Evolutionary conservation across 2,329 filamentous ascomycete genomes (phyloP), one percentile per base, ranked within the genome.

Genomic region (Aspergillus pseudoviridinutans): DNA sequence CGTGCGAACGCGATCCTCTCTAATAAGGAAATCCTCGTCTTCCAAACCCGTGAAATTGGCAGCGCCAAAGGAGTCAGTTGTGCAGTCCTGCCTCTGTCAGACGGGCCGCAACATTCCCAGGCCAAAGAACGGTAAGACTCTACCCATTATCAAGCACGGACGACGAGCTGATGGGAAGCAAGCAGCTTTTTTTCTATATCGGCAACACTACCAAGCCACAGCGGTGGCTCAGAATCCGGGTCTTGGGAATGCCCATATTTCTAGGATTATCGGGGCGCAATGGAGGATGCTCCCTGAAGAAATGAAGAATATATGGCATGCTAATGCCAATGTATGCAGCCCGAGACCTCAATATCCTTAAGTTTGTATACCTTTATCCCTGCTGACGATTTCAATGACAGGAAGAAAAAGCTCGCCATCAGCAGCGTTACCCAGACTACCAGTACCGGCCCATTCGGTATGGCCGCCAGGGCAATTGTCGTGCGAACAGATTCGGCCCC

Each of bases 111-210:
- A 89, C 72, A 88, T 89, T 60, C 87, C 87, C 57, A 79, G 87
- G 66, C 87, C 87, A 64, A 82, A 87, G 74, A 90, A 90, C 79
- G 85, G 87, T 88, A 75, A 75, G 85, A 80, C 50, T 55, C 63
- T 57, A 58, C 60, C 63, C 53, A 56, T 62, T 53, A 60, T 64
- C 20, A 46, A 41, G 28, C 7, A 8, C 24, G 32, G 14, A 25
- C 4, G 32, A n/a, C n/a, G 50, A 24, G 58, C 55, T 53, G 42
- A 53, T 5, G n/a, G n/a, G n/a, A n/a, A n/a, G n/a, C 71, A 73
- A 74, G 72, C 74, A 99, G 94, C 93, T 51, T 99, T 99, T 78
- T 99, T 99, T 64, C 82, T 99, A 66, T 99, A 96, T 79, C 91
- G 94, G 42, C 92, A 97, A 73, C 89, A 94, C 73, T 88, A 94